phyloP scores from a whole-genome alignment of 2,329 filamentous ascomycete genomes.

The Diaporthe eres region DNA sequence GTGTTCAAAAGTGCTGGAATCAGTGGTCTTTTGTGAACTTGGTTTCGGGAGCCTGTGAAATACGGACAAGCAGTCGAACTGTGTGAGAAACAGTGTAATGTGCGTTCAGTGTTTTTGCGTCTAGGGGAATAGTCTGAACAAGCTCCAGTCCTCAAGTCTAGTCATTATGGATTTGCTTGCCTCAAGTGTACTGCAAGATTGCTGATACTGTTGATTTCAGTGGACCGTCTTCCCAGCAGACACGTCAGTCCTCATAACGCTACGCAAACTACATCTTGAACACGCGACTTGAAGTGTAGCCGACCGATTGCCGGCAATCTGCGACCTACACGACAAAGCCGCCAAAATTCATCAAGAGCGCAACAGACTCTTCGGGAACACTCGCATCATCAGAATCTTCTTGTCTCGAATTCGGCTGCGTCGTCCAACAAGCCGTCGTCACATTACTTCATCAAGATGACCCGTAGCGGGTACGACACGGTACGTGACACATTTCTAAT shows the following conservation, averaged over 20 bases:
- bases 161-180: neutral
- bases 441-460: constrained; percentile 1
- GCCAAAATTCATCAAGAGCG: neutral
- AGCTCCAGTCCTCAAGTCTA: neutral
- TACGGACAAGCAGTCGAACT: neutral
- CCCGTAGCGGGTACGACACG: constrained; percentile 33
- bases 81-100: constrained; percentile 20
- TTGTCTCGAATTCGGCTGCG: neutral
- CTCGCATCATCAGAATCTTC: neutral
- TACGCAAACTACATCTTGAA: neutral
- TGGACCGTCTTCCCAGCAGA: constrained; percentile 29
- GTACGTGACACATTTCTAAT: neutral
- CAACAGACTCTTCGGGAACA: neutral
- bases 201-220: constrained; percentile 4
- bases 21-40: constrained; percentile 22
- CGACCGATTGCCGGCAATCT: constrained; percentile 29
- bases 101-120: constrained; percentile 16
- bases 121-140: neutral
- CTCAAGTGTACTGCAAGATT: neutral
- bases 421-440: neutral
- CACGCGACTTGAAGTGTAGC: constrained; percentile 3
- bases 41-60: neutral
- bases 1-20: neutral
- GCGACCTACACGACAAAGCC: neutral
- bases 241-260: neutral